Conservation (phyloP, 257 asterid genomes). For the Nicotiana noctiflora region DNA sequence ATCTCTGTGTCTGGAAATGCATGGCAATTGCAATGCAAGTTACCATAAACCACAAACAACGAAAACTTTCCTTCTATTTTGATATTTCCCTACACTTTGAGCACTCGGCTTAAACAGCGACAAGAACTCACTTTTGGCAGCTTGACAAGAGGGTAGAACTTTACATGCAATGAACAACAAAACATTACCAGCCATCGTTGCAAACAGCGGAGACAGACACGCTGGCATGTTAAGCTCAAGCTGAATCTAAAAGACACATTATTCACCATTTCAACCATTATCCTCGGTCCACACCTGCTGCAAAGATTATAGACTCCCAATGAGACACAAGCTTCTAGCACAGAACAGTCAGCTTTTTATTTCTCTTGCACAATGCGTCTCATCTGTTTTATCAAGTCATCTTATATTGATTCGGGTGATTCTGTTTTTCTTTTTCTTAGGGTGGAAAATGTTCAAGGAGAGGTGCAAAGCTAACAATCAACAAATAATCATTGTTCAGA, state of each 20-base stretch:
- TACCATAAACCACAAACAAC: conserved; percentile 1
- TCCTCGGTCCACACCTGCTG: conserved; percentile 10
- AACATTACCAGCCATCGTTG: neutral
- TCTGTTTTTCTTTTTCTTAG: neutral
- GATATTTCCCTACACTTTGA: conserved; percentile 6
- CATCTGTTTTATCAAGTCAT: neutral
- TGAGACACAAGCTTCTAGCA: conserved; percentile 1
- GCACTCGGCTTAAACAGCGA: neutral
- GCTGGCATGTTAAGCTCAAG: conserved; percentile 1
- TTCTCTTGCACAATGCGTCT: neutral
- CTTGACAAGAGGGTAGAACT: neutral
- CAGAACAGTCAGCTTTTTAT: neutral
- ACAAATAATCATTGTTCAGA: neutral
- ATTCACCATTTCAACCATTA: conserved; percentile 1
- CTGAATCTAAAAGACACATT: neutral
- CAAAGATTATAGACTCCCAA: neutral
- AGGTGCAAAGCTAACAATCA: neutral
- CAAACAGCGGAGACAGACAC: conserved; percentile 1
- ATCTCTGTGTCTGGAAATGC: neutral
- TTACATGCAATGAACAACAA: neutral
- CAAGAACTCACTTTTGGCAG: neutral
- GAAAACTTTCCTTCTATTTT: neutral
- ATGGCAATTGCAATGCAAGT: neutral
- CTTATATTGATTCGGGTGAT: neutral
- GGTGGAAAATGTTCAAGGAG: neutral